Conservation (phyloP, 805 yeast genomes). For the Spathaspora hagerdaliae region DNA sequence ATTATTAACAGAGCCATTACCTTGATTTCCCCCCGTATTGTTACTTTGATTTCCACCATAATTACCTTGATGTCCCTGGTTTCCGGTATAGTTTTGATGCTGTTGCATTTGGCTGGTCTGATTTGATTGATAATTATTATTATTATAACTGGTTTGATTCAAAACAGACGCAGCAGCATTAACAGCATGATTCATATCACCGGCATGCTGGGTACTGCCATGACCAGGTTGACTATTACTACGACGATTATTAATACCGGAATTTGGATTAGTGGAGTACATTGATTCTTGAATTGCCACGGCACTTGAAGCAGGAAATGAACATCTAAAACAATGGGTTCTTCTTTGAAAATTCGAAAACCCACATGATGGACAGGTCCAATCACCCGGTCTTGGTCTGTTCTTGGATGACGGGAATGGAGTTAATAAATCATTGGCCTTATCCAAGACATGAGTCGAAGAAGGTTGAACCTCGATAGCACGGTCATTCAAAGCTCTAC, state of each 20-base stretch:
- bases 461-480: slow-evolving; percentile 86
- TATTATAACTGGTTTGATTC: neutral
- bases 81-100: slow-evolving; percentile 2
- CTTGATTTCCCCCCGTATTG: slow-evolving; percentile 1
- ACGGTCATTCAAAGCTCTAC: slow-evolving; percentile 67
- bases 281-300: slow-evolving; percentile 65
- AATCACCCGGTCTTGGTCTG: slow-evolving; percentile 93
- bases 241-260: slow-evolving; percentile 1
- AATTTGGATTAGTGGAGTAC: slow-evolving; percentile 20
- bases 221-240: neutral
- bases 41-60: slow-evolving; percentile 8
- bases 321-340: slow-evolving; percentile 90
- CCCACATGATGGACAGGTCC: slow-evolving; percentile 98
- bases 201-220: neutral
- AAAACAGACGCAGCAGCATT: neutral
- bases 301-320: slow-evolving; percentile 78
- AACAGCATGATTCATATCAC: neutral
- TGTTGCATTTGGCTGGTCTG: slow-evolving; percentile 11
- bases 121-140: slow-evolving; percentile 6
- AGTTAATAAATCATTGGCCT: slow-evolving; percentile 74
- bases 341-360: slow-evolving; percentile 92
- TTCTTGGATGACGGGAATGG: slow-evolving; percentile 85
- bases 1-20: neutral
- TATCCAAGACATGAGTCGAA: slow-evolving; percentile 69
- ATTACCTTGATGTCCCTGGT: slow-evolving; percentile 1